Conservation (phyloP, 2,329 filamentous ascomycete species). For the Hymenoscyphus infarciens region DNA sequence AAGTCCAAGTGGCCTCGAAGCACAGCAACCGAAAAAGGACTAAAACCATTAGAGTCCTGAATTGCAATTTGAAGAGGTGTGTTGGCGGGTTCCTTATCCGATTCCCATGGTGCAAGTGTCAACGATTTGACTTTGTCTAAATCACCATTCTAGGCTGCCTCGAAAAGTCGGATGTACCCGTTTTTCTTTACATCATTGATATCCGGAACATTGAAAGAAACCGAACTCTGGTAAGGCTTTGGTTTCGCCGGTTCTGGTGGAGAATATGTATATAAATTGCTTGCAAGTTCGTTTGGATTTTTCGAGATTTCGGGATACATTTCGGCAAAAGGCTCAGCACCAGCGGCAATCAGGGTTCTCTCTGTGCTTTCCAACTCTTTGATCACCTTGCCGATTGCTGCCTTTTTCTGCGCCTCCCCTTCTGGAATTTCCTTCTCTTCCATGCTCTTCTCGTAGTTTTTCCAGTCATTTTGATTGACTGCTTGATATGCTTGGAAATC, state of each 20-base stretch:
- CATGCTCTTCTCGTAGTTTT: constrained; percentile 36
- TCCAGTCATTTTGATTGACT: constrained; percentile 31
- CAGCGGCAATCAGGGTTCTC: constrained; percentile 49
- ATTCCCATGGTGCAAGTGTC: constrained; percentile 56
- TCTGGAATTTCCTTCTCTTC: constrained; percentile 31
- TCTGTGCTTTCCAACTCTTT: constrained; percentile 54
- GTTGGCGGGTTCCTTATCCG: constrained; percentile 45
- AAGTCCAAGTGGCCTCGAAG: constrained; percentile 60
- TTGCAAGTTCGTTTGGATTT: not conserved
- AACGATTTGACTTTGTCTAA: constrained; percentile 61
- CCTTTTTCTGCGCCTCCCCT: constrained; percentile 49
- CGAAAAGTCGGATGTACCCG: constrained; percentile 65
- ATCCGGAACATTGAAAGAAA: constrained; percentile 35
- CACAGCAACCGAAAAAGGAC: constrained; percentile 66
- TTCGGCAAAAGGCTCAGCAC: constrained; percentile 64
- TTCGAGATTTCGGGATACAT: constrained; percentile 51
- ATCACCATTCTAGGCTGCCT: constrained; percentile 72
- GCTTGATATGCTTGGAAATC: constrained; percentile 20
- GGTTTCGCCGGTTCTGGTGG: not conserved
- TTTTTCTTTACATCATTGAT: constrained; percentile 50
- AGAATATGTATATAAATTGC: not conserved
- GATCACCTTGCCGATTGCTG: constrained; percentile 50
- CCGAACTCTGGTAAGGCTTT: constrained; percentile 21
- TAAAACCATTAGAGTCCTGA: constrained; percentile 41
- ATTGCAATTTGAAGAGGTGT: constrained; percentile 63